Evolutionary conservation across 1,139 yeast genomes (phyloP), one percentile per base, ranked within the genome.

Genomic region (Yamadazyma epiphylla): DNA sequence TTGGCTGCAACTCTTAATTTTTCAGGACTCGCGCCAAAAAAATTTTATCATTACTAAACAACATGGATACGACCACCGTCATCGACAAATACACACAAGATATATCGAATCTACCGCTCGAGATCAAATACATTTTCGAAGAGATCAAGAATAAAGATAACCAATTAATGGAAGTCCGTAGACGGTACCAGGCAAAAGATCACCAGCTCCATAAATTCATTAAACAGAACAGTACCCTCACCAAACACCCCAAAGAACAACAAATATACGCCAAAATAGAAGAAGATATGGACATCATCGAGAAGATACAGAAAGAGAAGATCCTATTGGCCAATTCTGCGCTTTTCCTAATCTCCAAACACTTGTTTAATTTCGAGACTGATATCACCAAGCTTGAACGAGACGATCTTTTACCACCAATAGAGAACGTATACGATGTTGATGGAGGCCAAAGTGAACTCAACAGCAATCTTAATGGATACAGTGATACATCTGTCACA

Each of bases 21-120:
- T n/a, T n/a, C n/a, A n/a, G n/a, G n/a, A n/a, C n/a, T n/a, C n/a
- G n/a, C n/a, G n/a, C n/a, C n/a, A n/a, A 17, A 10, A 17, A 17
- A 7, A 17, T 17, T 17, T 17, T 17, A 17, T 7, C 10, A 7
- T 17, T n/a, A 10, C 25, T 12, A 19, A 8, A 15, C 14, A 25
- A n/a, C 26, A 68, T 68, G 74, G 74, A 68, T 48, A 67, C 74
- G n/a, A 59, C 72, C 4, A 55, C 72, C 0, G 73, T 68, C n/a
- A 55, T 68, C 16, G 74, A 67, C 37, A 66, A 68, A 45, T 67
- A 67, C 41, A 66, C 73, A 3, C 73, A 66, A 48, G 74, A 67
- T 43, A 53, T 91, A 32, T 77, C 91, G 16, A 91, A 89, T 49
- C 68, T 91, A 25, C 96, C 96, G n/a, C 77, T 87, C 8, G 98